Conservation (phyloP, 768 basidiomycete species). For the Mycena galopus region DNA sequence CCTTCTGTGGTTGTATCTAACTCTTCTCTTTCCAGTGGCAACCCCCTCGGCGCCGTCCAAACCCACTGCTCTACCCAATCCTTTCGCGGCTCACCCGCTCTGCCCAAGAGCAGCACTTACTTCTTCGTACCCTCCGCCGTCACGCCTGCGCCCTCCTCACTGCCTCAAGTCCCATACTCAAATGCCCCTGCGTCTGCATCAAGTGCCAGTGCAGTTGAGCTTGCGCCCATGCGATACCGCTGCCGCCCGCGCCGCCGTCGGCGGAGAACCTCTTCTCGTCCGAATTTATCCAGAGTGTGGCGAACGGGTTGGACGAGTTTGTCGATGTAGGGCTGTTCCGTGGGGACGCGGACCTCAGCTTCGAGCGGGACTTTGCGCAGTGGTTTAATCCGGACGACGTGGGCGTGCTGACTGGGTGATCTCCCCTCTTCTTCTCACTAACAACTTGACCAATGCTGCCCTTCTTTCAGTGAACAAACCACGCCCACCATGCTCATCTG, state of each 20-base stretch:
- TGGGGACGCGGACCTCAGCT: constrained; percentile 65
- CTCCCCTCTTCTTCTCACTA: neutral
- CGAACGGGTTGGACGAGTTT: constrained; percentile 56
- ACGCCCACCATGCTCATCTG: too few species aligned
- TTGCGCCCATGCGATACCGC: constrained; percentile 7
- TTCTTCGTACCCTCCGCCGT: neutral
- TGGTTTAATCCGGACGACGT: constrained; percentile 77
- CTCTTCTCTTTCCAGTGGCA: neutral
- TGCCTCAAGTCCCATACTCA: neutral
- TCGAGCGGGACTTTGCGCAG: constrained; percentile 81
- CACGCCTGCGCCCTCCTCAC: neutral
- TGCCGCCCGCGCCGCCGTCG: constrained; percentile 28
- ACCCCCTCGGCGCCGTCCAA: neutral
- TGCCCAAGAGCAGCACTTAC: neutral
- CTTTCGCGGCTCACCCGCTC: neutral
- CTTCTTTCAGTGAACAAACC: too few species aligned
- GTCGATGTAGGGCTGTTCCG: constrained; percentile 54
- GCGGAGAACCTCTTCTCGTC: constrained; percentile 41
- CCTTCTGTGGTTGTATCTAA: neutral
- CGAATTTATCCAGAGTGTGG: constrained; percentile 63
- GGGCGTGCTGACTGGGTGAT: constrained; percentile 42
- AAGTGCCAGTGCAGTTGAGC: neutral
- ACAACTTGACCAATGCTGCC: too few species aligned
- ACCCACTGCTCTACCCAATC: neutral
- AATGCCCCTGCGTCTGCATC: neutral